Evolutionary conservation across 1,284 basidiomycete genomes (phyloP).

Genomic region (Ustilago crameri): DNA sequence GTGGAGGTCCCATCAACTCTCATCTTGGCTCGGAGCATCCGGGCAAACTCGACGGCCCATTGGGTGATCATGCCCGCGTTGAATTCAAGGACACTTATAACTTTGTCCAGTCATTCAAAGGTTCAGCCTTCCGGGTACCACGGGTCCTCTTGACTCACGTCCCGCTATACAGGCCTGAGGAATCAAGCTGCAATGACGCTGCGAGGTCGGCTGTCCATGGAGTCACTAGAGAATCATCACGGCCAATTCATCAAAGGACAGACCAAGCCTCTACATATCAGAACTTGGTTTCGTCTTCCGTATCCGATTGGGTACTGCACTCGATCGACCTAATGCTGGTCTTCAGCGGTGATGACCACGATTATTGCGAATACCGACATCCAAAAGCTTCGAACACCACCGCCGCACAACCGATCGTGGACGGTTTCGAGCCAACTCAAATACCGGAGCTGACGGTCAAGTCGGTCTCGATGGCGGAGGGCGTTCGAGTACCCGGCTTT

Average conservation of each 20-base stretch:
- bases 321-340: constrained; percentile 44
- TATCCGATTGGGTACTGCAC: constrained; percentile 47
- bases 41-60: constrained; percentile 39
- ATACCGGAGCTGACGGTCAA: constrained; percentile 61
- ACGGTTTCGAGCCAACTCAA: constrained; percentile 32
- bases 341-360: constrained; percentile 63
- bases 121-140: constrained; percentile 15
- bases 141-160: constrained; percentile 59
- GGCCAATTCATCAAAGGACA: constrained; percentile 50
- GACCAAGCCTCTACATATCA: constrained; percentile 55
- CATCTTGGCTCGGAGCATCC: constrained; percentile 19
- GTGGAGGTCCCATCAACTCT: constrained; percentile 34
- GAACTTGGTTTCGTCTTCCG: constrained; percentile 47
- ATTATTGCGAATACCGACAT: constrained; percentile 61
- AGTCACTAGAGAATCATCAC: constrained; percentile 41
- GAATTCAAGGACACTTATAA: constrained; percentile 39
- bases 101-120: constrained; percentile 43
- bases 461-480: constrained; percentile 60
- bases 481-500: constrained; percentile 55
- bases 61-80: constrained; percentile 37
- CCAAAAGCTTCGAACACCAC: constrained; percentile 2
- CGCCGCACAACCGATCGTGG: neutral
- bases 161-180: constrained; percentile 44
- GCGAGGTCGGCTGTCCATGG: constrained; percentile 33
- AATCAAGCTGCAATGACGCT: constrained; percentile 34